Evolutionary conservation across 768 basidiomycete species (phyloP).

Genomic region (Trichaptum fuscoviolaceum): DNA sequence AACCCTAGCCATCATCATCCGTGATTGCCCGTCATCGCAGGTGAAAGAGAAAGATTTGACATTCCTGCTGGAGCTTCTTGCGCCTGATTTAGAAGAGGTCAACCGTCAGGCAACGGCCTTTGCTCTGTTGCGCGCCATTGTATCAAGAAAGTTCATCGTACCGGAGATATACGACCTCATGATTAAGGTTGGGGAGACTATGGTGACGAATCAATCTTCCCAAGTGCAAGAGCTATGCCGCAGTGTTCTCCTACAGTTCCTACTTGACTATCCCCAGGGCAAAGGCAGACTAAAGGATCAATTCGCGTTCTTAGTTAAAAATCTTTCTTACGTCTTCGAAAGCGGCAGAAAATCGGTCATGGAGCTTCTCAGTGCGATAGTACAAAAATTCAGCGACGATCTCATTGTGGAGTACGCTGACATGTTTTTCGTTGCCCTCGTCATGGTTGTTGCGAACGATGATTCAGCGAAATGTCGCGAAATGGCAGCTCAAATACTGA

Average conservation of each 20-base stretch:
- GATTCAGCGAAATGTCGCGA: constrained; percentile 84
- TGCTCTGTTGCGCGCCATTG: constrained; percentile 82
- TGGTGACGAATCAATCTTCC: constrained; percentile 89
- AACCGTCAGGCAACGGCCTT: constrained; percentile 83
- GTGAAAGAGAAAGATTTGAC: constrained; percentile 87
- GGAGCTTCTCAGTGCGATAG: constrained; percentile 81
- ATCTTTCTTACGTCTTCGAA: constrained; percentile 85
- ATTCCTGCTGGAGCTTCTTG: constrained; percentile 78
- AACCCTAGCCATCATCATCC: constrained; percentile 79
- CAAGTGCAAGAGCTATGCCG: constrained; percentile 92
- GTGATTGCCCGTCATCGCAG: constrained; percentile 77
- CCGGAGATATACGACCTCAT: constrained; percentile 97
- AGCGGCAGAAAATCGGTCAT: constrained; percentile 91
- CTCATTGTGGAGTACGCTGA: constrained; percentile 79
- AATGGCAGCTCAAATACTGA: constrained; percentile 81
- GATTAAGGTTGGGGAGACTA: constrained; percentile 85
- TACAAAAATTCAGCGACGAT: constrained; percentile 75
- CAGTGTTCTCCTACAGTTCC: constrained; percentile 83
- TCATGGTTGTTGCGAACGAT: constrained; percentile 93
- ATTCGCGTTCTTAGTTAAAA: constrained; percentile 89
- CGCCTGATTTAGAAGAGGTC: constrained; percentile 89
- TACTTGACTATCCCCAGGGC: constrained; percentile 96
- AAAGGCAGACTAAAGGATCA: constrained; percentile 82
- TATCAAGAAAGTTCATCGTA: constrained; percentile 86
- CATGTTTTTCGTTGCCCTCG: constrained; percentile 84